Percentiles rank a stretch among this genome's conserved stretches.
These are phyloP conservation scores for Penicillium psychrosexuale DNA, from an alignment of 2,329 filamentous ascomycete genomes.

Conservation along the genomic window DNA sequence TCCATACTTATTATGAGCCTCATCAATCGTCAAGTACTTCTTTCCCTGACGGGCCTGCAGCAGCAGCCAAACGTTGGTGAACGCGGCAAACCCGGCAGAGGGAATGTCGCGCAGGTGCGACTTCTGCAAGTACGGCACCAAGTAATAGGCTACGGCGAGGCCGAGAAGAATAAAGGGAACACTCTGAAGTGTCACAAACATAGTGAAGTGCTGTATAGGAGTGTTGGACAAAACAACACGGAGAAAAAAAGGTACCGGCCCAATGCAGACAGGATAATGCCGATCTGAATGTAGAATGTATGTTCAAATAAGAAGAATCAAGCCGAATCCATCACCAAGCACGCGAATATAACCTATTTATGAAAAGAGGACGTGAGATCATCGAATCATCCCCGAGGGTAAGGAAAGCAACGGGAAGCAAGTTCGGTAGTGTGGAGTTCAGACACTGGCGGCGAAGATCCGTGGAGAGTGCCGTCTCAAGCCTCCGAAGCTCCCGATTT, in stretches of 20 bases:
- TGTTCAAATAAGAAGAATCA: not conserved
- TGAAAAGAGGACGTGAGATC: not conserved
- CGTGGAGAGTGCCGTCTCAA: constrained; percentile 19
- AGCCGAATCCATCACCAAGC: not conserved
- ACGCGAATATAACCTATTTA: constrained; percentile 16
- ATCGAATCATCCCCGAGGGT: constrained; percentile 20
- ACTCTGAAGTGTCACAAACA: constrained; percentile 32
- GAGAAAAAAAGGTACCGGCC: not conserved
- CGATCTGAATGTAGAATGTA: not conserved
- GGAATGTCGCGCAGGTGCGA: constrained; percentile 53
- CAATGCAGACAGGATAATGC: not conserved
- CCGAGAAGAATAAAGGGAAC: constrained; percentile 46
- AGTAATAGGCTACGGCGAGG: constrained; percentile 53
- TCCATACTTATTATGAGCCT: constrained; percentile 70
- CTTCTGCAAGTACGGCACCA: constrained; percentile 58
- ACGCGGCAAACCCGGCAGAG: constrained; percentile 55
- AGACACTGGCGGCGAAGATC: constrained; percentile 2
- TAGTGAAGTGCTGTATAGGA: constrained; percentile 14
- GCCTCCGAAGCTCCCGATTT: constrained; percentile 12
- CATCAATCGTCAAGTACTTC: constrained; percentile 64
- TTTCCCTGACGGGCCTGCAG: constrained; percentile 62
- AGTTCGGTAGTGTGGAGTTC: constrained; percentile 21
- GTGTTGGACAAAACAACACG: not conserved
- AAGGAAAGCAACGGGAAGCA: constrained; percentile 16
- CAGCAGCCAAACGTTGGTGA: constrained; percentile 79